Conservation (phyloP, 2,329 filamentous ascomycete species). For the Alternaria consortialis region DNA sequence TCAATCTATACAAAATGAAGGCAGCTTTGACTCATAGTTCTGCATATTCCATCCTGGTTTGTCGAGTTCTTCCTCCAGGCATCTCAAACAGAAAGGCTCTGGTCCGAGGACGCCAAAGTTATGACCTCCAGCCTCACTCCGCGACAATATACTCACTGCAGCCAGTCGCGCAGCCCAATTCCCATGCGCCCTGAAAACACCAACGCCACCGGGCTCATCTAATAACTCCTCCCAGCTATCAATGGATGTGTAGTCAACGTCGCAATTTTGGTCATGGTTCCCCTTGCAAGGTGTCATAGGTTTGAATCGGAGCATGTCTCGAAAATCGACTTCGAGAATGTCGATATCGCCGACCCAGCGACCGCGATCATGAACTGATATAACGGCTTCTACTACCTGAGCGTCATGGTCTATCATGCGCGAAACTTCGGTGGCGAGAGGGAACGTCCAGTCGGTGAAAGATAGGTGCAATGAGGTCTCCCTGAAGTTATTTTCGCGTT, state of each 20-base stretch:
- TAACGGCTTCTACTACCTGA: slow-evolving; percentile 3
- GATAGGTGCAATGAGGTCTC: slow-evolving; percentile 14
- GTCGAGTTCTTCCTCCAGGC: background rate
- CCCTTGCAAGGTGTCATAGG: background rate
- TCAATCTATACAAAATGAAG: background rate
- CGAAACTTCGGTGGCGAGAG: background rate
- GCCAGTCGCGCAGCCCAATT: background rate
- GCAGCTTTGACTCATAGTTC: slow-evolving; percentile 1
- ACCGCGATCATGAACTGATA: slow-evolving; percentile 9
- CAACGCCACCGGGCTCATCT: background rate
- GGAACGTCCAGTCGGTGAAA: slow-evolving; percentile 13
- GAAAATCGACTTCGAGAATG: background rate
- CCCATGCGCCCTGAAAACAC: background rate
- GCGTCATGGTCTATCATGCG: slow-evolving; percentile 2
- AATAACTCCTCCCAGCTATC: background rate
- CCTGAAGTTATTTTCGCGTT: background rate
- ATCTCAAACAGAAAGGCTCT: background rate
- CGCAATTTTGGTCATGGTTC: background rate
- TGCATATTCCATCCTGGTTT: slow-evolving; percentile 1
- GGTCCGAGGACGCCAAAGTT: slow-evolving; percentile 5
- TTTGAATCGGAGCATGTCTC: background rate
- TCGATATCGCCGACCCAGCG: slow-evolving; percentile 11
- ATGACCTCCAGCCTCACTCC: background rate
- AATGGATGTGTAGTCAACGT: background rate
- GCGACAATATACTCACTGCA: slow-evolving; percentile 1